phyloP scores from a whole-genome alignment of 805 yeast genomes.

The Schwanniomyces pseudopolymorphus region DNA sequence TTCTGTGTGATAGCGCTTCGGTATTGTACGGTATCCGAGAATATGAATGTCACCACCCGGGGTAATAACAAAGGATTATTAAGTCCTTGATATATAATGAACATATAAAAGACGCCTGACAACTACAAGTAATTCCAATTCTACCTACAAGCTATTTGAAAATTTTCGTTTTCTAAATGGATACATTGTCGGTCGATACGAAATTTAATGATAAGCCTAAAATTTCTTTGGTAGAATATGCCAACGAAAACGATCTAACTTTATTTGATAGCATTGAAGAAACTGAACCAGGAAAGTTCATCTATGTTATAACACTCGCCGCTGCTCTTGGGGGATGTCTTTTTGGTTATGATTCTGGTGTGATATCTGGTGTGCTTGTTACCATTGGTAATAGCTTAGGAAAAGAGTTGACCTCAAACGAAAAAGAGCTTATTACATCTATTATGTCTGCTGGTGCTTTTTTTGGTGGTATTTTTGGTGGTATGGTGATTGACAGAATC shows the following conservation, averaged over 20 bases:
- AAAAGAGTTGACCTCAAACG: constrained; percentile 44
- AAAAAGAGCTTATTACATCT: constrained; percentile 54
- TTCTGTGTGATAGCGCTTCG: neutral
- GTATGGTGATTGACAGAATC: constrained; percentile 53
- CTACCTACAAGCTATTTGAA: neutral
- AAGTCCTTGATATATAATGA: neutral
- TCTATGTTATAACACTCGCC: constrained; percentile 4
- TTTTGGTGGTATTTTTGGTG: constrained; percentile 58
- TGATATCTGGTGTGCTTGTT: constrained; percentile 64
- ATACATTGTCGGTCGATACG: too few species aligned
- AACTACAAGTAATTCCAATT: neutral
- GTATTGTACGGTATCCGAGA: constrained; percentile 1
- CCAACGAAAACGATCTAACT: neutral
- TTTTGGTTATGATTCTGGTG: constrained; percentile 60
- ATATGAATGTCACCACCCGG: neutral
- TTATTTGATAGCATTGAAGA: constrained; percentile 3
- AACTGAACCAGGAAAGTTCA: constrained; percentile 2
- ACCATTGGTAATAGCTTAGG: constrained; percentile 62
- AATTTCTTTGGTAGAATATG: constrained; percentile 1
- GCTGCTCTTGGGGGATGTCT: constrained; percentile 26
- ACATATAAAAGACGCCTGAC: constrained; percentile 1
- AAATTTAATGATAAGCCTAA: neutral
- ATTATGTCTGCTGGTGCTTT: constrained; percentile 69
- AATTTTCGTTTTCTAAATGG: neutral
- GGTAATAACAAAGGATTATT: neutral